Conservation (phyloP, 2,329 filamentous ascomycete species). For the Cryphonectria nitschkei region DNA sequence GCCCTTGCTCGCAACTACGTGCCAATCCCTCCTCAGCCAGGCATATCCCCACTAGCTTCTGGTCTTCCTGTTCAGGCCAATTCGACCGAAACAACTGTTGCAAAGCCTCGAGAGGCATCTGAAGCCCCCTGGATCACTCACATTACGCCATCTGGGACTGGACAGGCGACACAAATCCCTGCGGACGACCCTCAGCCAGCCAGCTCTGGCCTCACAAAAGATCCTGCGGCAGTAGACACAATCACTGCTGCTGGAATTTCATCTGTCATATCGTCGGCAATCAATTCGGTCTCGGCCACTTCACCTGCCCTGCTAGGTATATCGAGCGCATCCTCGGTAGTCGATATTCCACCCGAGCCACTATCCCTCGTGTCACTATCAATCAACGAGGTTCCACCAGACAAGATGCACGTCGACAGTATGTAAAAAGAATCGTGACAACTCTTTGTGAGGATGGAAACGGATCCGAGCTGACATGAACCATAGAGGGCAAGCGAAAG, state of each 20-base stretch:
- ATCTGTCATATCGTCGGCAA: not conserved
- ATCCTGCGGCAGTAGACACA: not conserved
- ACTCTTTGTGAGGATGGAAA: conserved; percentile 14
- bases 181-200: not conserved
- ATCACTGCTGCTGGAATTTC: not conserved
- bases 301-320: not conserved
- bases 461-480: not conserved
- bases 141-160: not conserved
- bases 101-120: conserved; percentile 6
- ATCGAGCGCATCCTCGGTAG: conserved; percentile 5
- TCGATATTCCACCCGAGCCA: not conserved
- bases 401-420: conserved; percentile 47
- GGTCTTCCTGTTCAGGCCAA: not conserved
- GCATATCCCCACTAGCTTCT: not conserved
- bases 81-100: not conserved
- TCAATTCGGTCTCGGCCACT: not conserved
- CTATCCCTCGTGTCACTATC: not conserved
- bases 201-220: not conserved
- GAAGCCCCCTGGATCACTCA: not conserved
- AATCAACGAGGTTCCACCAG: not conserved
- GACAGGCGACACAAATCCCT: not conserved
- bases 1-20: not conserved
- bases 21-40: not conserved
- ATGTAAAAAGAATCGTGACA: conserved; percentile 28
- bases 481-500: conserved; percentile 69